phyloP scores from a whole-genome alignment of 78 protist genomes.

The Dictyostelium purpureum region DNA sequence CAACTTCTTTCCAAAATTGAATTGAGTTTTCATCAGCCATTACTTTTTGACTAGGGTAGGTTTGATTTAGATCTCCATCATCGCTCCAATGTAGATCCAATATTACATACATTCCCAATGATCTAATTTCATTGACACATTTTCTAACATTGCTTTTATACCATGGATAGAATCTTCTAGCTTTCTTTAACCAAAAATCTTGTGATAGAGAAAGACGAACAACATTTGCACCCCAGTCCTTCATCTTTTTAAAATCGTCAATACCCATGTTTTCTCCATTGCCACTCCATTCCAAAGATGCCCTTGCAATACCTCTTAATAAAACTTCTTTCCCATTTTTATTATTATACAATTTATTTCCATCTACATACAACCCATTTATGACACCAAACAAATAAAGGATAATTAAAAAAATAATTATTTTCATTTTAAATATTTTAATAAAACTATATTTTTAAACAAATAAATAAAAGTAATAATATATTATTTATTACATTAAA shows the following conservation, averaged over 20 bases:
- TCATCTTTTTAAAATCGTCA: slow-evolving; percentile 11
- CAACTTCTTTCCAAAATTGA: slow-evolving; percentile 29
- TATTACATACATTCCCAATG: slow-evolving; percentile 12
- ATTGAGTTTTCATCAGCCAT: slow-evolving; percentile 40
- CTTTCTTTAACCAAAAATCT: slow-evolving; percentile 24
- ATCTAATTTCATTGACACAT: slow-evolving; percentile 5
- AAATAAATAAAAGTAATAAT: too few relatives aligned
- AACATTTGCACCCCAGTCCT: slow-evolving; percentile 29
- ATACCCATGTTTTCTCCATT: not conserved
- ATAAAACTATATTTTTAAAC: too few relatives aligned
- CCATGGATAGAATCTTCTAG: not conserved
- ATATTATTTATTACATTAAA: too few relatives aligned
- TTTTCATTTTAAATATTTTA: too few relatives aligned
- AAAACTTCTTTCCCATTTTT: not conserved
- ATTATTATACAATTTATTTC: not conserved
- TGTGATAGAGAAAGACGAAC: slow-evolving; percentile 24
- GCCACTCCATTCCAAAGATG: slow-evolving; percentile 35
- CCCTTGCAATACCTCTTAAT: slow-evolving; percentile 27
- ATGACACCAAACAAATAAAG: too few relatives aligned
- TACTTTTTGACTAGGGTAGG: not conserved
- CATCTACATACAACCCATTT: not conserved
- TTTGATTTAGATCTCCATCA: slow-evolving; percentile 13
- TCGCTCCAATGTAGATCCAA: slow-evolving; percentile 43
- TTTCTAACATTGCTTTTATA: not conserved
- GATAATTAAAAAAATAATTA: too few relatives aligned